phyloP scores from a whole-genome alignment of 176 grass and related monocot genomes.

The Eleusine coracana region DNA sequence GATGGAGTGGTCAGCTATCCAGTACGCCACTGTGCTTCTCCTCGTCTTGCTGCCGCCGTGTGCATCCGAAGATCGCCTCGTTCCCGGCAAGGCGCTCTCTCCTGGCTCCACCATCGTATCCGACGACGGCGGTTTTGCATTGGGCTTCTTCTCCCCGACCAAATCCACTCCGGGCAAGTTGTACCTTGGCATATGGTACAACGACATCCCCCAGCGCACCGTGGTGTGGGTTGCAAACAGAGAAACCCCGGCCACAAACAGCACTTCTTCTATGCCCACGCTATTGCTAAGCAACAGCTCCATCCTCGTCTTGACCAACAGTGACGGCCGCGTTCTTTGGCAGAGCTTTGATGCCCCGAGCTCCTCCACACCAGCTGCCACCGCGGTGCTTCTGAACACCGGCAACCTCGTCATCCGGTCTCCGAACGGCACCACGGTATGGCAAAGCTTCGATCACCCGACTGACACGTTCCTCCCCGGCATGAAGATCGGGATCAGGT shows the following conservation, averaged over 20 bases:
- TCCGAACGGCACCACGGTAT: slow-evolving; percentile 5
- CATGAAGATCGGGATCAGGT: slow-evolving; percentile 16
- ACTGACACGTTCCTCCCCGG: slow-evolving; percentile 36
- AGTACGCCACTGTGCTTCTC: background rate
- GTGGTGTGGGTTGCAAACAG: slow-evolving; percentile 42
- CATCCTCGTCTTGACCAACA: slow-evolving; percentile 22
- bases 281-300: slow-evolving; percentile 21
- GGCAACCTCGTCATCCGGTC: slow-evolving; percentile 44
- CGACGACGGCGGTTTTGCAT: slow-evolving; percentile 26
- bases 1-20: background rate
- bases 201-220: background rate
- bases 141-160: slow-evolving; percentile 35
- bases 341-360: too few species aligned
- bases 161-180: slow-evolving; percentile 10
- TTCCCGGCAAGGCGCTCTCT: background rate
- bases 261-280: background rate
- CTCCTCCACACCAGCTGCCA: too few species aligned
- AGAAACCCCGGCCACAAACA: background rate
- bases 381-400: background rate
- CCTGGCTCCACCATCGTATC: background rate
- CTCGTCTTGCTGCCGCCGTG: background rate
- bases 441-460: slow-evolving; percentile 53
- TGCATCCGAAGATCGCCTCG: background rate
- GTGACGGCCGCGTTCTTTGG: slow-evolving; percentile 31
- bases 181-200: slow-evolving; percentile 50